Percentiles rank a stretch among this genome's conserved stretches.
These are phyloP conservation scores for Thermochaetoides thermophila DNA, from an alignment of 495 filamentous ascomycete species.

Conservation along the genomic window DNA sequence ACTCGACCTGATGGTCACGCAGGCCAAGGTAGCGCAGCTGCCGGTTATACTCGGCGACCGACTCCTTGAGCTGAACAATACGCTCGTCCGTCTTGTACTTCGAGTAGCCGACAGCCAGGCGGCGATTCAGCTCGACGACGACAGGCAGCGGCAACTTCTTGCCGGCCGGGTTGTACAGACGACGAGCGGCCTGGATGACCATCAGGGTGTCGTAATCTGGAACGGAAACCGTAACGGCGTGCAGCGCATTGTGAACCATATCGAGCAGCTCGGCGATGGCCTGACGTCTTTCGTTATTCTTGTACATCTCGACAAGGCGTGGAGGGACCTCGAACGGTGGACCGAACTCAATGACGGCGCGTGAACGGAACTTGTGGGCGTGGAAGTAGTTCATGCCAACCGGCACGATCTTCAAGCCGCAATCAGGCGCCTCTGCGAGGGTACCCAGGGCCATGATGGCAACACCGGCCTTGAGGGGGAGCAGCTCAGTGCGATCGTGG, in stretches of 20 bases:
- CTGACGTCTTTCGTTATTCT: slow-evolving; percentile 63
- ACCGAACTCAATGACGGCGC: slow-evolving; percentile 94
- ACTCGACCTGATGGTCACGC: slow-evolving; percentile 90
- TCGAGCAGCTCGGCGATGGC: slow-evolving; percentile 72
- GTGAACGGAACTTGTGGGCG: slow-evolving; percentile 93
- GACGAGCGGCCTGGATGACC: slow-evolving; percentile 90
- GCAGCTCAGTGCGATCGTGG: slow-evolving; percentile 83
- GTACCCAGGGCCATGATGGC: slow-evolving; percentile 96
- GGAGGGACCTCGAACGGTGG: slow-evolving; percentile 66
- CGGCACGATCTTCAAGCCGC: slow-evolving; percentile 95
- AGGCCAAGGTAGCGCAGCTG: slow-evolving; percentile 73
- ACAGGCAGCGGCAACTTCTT: slow-evolving; percentile 89
- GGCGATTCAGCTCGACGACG: slow-evolving; percentile 91
- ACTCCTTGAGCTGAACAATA: slow-evolving; percentile 62
- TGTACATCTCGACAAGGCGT: slow-evolving; percentile 77
- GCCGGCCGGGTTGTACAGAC: slow-evolving; percentile 83
- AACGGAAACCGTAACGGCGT: slow-evolving; percentile 79
- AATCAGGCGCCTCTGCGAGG: slow-evolving; percentile 73
- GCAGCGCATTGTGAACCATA: slow-evolving; percentile 69
- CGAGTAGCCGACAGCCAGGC: slow-evolving; percentile 81
- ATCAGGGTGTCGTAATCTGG: slow-evolving; percentile 97
- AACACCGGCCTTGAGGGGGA: slow-evolving; percentile 94
- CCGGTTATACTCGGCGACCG: slow-evolving; percentile 76
- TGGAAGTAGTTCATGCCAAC: slow-evolving; percentile 99
- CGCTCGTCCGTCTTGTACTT: slow-evolving; percentile 85